Evolutionary conservation across 352 stramenopile species (phyloP).

Genomic region (Globisporangium recalcitrans): DNA sequence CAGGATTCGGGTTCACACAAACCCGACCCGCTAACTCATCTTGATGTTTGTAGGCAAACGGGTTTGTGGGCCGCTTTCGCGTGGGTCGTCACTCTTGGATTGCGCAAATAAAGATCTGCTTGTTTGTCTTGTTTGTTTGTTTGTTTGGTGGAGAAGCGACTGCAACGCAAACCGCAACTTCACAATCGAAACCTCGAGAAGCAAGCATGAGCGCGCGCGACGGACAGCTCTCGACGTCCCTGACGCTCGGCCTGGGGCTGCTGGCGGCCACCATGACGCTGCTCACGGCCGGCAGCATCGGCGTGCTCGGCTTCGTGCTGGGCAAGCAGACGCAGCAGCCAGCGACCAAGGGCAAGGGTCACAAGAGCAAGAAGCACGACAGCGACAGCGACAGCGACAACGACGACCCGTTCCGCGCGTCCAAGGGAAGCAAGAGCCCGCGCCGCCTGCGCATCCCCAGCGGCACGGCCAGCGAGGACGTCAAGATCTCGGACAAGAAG

Average conservation of each 20-base stretch:
- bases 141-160: no score
- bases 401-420: constrained; percentile 13
- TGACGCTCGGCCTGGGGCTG: constrained; percentile 62
- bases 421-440: constrained; percentile 15
- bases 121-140: neutral
- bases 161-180: no score
- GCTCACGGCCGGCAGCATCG: constrained; percentile 64
- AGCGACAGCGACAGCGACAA: constrained; percentile 13
- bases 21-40: neutral
- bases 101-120: constrained; percentile 13
- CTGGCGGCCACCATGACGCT: constrained; percentile 70
- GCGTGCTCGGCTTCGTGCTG: constrained; percentile 63
- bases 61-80: neutral
- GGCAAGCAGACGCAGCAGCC: constrained; percentile 32
- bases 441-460: constrained; percentile 61
- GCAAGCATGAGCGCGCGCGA: constrained; percentile 18
- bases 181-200: neutral
- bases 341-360: constrained; percentile 13
- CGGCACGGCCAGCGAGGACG: constrained; percentile 62
- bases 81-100: constrained; percentile 4
- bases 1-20: neutral
- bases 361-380: constrained; percentile 17
- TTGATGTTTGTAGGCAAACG: constrained; percentile 21
- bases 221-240: constrained; percentile 35
- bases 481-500: constrained; percentile 83